Evolutionary conservation across 371 early-diverging fungal species (phyloP), one percentile per base, ranked within the genome.

Genomic region (Mucor lusitanicus): DNA sequence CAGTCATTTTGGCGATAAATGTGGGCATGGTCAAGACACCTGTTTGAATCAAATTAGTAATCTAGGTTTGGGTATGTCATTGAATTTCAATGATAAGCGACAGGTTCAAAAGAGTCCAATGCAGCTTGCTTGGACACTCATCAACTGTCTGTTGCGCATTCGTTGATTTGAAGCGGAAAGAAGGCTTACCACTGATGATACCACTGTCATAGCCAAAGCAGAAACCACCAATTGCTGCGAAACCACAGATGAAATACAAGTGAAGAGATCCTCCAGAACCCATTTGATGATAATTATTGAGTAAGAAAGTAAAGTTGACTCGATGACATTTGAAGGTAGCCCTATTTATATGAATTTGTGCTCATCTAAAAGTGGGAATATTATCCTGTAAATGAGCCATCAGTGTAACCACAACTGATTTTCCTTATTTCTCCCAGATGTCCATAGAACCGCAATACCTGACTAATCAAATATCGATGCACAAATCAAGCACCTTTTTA

Each of bases 121-220:
- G 35, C 35, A 35, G 6, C 35, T 35, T 35, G 1, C 12, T 35
- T 35, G 11, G 6, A 40, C 37, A 40, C 17, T 6, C 40, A 5
- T 12, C 37, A 35, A 35, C 0, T 40, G 17, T 40, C 40, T 40
- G 6, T 40, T 40, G 40, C 15, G 11, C 5, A 40, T 40, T 40
- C 40, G 17, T 6, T 40, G 17, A 9, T 40, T 40, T 40, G 5
- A 5, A 40, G 6, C 4, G 40, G 17, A 40, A 40, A 40, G 17
- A 35, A 35, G 12, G 9, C 37, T 40, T 40, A 40, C 40, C 86
- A 71, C 78, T 70, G 55, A 86, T 76, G 63, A 80, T 73, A 80
- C 86, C 86, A 39, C 80, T 76, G 68, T 86, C 86, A 73, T 85
- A 81, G 68, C 84, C 84, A 65, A 84, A 84, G 54, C 76, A 80